phyloP scores from a whole-genome alignment of 1,284 basidiomycete species.

The Chalciporus sp. region DNA sequence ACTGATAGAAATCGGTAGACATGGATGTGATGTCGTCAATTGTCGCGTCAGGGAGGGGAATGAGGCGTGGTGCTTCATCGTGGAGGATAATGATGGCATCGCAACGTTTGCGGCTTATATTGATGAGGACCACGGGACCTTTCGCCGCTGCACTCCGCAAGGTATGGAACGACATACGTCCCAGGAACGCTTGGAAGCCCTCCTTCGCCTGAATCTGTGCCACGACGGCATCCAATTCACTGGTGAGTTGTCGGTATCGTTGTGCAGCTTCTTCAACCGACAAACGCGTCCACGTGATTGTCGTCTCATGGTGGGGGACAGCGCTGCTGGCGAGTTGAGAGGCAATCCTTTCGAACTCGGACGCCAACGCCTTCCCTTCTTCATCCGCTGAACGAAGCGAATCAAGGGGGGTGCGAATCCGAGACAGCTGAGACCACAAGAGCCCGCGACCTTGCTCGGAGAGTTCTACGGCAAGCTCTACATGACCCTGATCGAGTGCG shows the following conservation, averaged over 20 bases:
- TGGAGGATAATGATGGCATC: slow-evolving; percentile 34
- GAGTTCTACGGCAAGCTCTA: slow-evolving; percentile 27
- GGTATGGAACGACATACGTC: slow-evolving; percentile 22
- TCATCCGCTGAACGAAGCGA: slow-evolving; percentile 16
- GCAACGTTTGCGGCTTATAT: slow-evolving; percentile 28
- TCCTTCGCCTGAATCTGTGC: slow-evolving; percentile 24
- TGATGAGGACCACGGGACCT: slow-evolving; percentile 44
- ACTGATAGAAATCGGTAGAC: slow-evolving; percentile 14
- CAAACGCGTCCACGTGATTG: slow-evolving; percentile 2
- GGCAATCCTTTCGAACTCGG: slow-evolving; percentile 27
- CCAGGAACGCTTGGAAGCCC: slow-evolving; percentile 33
- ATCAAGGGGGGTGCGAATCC: slow-evolving; percentile 26
- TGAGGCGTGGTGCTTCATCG: slow-evolving; percentile 20
- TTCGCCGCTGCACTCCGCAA: slow-evolving; percentile 31
- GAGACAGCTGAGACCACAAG: slow-evolving; percentile 31
- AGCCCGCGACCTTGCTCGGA: slow-evolving; percentile 34
- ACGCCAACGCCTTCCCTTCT: slow-evolving; percentile 22
- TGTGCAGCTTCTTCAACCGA: slow-evolving; percentile 16
- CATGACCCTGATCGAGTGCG: slow-evolving; percentile 20
- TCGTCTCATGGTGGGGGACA: neutral
- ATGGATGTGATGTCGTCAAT: slow-evolving; percentile 14
- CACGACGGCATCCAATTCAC: slow-evolving; percentile 24
- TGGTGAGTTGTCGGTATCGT: slow-evolving; percentile 19
- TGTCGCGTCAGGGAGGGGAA: slow-evolving; percentile 23
- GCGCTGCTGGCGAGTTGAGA: slow-evolving; percentile 15